A percentile compares a stretch with the other conserved stretches of the same genome.
Conservation (phyloP, 1,284 basidiomycete species). For the Hemileia vastatrix region DNA sequence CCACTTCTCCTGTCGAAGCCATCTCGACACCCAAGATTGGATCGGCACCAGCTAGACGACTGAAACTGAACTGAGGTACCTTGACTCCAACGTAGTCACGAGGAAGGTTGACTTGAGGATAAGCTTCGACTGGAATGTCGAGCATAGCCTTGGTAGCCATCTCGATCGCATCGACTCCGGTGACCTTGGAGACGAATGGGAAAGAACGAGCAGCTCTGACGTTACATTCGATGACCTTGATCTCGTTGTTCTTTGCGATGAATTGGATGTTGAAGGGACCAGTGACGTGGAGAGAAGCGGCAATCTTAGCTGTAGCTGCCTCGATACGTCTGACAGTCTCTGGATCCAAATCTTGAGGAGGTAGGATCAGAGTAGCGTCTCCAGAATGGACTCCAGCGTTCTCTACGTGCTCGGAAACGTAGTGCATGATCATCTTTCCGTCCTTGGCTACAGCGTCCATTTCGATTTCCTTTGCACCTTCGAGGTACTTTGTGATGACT, state of each 20-base stretch:
- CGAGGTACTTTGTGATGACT: conserved; percentile 97
- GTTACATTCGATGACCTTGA: conserved; percentile 99
- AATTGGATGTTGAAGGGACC: conserved; percentile 99
- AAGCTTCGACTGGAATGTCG: conserved; percentile 73
- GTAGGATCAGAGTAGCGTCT: conserved; percentile 93
- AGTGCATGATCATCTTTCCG: conserved; percentile 98
- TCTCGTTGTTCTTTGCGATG: conserved; percentile 98
- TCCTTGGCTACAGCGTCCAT: conserved; percentile 97
- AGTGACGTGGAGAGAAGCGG: conserved; percentile 89
- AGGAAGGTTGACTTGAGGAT: conserved; percentile 77
- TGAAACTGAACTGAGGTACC: conserved; percentile 97
- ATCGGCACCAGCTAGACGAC: conserved; percentile 85
- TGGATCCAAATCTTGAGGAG: conserved; percentile 93
- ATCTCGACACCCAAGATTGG: conserved; percentile 99
- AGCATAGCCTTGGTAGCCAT: conserved; percentile 98
- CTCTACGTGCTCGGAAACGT: conserved; percentile 98
- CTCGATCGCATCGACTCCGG: conserved; percentile 91
- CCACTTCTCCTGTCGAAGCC: conserved; percentile 98
- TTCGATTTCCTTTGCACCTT: conserved; percentile 98
- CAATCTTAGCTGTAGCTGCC: conserved; percentile 92
- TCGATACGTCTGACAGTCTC: conserved; percentile 91
- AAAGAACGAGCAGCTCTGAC: conserved; percentile 93
- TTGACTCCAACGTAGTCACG: conserved; percentile 94
- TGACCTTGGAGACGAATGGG: conserved; percentile 98
- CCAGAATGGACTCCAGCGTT: conserved; percentile 97